Conservation (phyloP, 108 stramenopile species). For the Parietichytrium sp. region DNA sequence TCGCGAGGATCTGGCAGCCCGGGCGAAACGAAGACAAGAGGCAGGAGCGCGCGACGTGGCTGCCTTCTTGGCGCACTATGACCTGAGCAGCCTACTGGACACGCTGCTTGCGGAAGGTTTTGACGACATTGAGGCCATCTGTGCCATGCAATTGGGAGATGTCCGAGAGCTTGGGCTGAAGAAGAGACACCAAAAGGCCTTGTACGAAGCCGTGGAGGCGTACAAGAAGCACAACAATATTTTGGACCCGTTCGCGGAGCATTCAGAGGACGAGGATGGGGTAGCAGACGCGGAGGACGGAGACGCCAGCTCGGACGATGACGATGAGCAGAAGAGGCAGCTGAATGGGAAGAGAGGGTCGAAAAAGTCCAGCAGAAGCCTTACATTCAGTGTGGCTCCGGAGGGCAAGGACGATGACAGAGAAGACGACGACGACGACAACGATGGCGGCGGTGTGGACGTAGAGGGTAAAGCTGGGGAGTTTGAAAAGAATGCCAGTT, state of each 20-base stretch:
- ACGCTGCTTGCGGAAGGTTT: conserved; percentile 25
- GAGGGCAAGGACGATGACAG: too few species aligned
- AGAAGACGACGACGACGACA: background rate
- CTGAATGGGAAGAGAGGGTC: background rate
- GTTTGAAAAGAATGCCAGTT: too few species aligned
- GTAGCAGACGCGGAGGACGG: background rate
- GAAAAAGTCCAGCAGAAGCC: too few species aligned
- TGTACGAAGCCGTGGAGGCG: background rate
- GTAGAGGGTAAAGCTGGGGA: background rate
- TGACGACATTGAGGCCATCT: conserved; percentile 16
- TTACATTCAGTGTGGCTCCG: too few species aligned
- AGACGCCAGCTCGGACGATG: background rate
- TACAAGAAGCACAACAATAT: background rate
- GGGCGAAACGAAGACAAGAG: background rate
- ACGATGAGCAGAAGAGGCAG: background rate
- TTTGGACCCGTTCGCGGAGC: background rate
- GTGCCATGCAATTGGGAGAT: background rate
- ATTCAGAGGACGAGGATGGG: too few species aligned
- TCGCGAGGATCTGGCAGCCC: background rate
- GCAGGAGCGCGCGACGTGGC: background rate
- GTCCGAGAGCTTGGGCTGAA: background rate
- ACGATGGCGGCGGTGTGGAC: background rate
- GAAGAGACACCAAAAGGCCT: background rate
- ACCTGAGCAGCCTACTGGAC: background rate
- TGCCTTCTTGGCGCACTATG: background rate